phyloP scores from a whole-genome alignment of 179 eudicot genomes.

The Corrigiola litoralis region DNA sequence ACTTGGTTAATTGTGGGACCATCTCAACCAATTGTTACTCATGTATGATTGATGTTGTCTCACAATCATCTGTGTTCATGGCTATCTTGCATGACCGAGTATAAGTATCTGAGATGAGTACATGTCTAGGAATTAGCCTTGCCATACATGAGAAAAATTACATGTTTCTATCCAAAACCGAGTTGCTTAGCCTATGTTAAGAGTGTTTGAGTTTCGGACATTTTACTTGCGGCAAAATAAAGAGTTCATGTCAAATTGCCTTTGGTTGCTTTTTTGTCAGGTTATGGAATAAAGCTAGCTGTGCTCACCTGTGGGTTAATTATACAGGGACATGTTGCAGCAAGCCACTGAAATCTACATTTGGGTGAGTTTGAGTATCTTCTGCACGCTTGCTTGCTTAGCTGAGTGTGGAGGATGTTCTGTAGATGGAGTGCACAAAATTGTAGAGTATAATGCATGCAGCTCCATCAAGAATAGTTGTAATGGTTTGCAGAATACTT shows the following conservation, averaged over 20 bases:
- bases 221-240: background rate
- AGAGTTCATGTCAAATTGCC: background rate
- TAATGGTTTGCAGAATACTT: constrained; percentile 27
- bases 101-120: background rate
- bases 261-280: constrained; percentile 5
- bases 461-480: constrained; percentile 25
- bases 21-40: too few species aligned
- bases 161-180: background rate
- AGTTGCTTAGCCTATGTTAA: background rate
- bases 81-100: background rate
- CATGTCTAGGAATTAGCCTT: background rate
- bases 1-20: too few species aligned
- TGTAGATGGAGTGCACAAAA: constrained; percentile 19
- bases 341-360: constrained; percentile 21
- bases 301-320: constrained; percentile 6
- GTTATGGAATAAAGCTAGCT: background rate
- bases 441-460: constrained; percentile 35
- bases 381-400: constrained; percentile 31
- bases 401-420: constrained; percentile 38
- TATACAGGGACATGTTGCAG: constrained; percentile 36
- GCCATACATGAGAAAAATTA: background rate
- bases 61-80: background rate
- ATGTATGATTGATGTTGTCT: background rate
- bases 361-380: constrained; percentile 29
- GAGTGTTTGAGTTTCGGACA: background rate